Evolutionary conservation across 768 basidiomycete species (phyloP), one percentile per base, ranked within the genome.

Genomic region (Calvatia gigantea): DNA sequence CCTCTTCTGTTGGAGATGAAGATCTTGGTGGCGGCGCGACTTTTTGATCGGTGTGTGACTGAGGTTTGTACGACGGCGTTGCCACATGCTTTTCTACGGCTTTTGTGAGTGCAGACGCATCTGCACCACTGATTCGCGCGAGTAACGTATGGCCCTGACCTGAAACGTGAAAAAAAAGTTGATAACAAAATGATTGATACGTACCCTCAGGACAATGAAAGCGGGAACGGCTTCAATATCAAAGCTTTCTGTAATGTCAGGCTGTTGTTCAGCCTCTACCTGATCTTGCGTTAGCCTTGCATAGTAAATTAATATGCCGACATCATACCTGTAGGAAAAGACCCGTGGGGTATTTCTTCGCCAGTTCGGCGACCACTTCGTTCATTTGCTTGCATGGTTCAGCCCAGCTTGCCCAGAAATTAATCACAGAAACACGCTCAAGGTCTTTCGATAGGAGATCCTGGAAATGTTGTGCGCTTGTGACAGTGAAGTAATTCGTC

Each of bases 351-450:
- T 92, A 80, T 66, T 89, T 88, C 59, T 79, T 82, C 1, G 94
- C 82, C 42, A 96, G 77, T 63, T 90, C 88, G 7, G 64, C 57
- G 15, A 89, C 82, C 4, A 94, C 83, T 41, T 84, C 75, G 73
- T 94, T 94, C 88, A 97, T 96, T 63, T 87, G 80, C 62, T 79
- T 79, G 76, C 95, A 98, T 37, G 94, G 94, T 58, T 83, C 89
- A 0, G 94, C 97, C 92, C 93, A 89, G 70, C 83, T 75, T 39
- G 95, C 91, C 89, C 94, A 95, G 69, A 98, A 99, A 73, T 90
- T 92, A 66, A 97, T 84, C 33, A 96, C 75, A 3, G 94, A 94
- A 21, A 96, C 80, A 19, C 90, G 77, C 17, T 80, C 71, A 31
- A 99, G 82, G 70, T 98, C 95, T 19, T 70, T 65, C 0, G 85